These are phyloP conservation scores for Penicillium sp. DNA, from an alignment of 2,329 filamentous ascomycete species.

Conservation along the genomic window DNA sequence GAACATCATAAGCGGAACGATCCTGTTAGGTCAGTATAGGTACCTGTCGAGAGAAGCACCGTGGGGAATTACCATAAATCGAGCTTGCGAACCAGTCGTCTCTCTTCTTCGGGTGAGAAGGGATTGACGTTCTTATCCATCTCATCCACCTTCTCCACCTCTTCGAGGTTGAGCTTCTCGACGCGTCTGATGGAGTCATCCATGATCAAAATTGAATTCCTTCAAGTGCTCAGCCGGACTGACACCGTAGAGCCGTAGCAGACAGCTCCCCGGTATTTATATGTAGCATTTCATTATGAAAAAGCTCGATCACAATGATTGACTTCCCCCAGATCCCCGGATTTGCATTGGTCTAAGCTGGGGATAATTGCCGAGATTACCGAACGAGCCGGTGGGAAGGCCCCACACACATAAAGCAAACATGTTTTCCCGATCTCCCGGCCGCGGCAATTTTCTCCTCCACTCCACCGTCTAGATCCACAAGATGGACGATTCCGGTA, in stretches of 20 bases:
- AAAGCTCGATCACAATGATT: not conserved
- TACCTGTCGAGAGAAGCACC: not conserved
- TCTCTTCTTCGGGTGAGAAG: not conserved
- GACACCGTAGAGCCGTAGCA: not conserved
- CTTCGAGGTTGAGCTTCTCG: not conserved
- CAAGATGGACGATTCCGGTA: not conserved
- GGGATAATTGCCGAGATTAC: not conserved
- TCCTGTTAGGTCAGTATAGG: not conserved
- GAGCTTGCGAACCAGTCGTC: slow-evolving; percentile 1
- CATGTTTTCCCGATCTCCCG: not conserved
- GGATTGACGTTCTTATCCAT: not conserved
- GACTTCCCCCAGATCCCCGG: not conserved
- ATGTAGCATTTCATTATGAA: not conserved
- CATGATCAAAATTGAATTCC: not conserved
- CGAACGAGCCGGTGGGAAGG: not conserved
- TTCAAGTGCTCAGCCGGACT: not conserved
- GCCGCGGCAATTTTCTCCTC: not conserved
- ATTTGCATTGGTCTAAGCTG: not conserved
- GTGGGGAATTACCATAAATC: not conserved
- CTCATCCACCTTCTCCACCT: not conserved
- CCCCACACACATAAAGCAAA: not conserved
- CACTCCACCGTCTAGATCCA: not conserved
- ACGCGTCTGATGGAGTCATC: not conserved
- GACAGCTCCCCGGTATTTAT: not conserved
- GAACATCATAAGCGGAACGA: slow-evolving; percentile 2